These are phyloP conservation scores for Chrysanthemum lavandulifolium DNA, from an alignment of 129 eudicot genomes.

Conservation along the genomic window DNA sequence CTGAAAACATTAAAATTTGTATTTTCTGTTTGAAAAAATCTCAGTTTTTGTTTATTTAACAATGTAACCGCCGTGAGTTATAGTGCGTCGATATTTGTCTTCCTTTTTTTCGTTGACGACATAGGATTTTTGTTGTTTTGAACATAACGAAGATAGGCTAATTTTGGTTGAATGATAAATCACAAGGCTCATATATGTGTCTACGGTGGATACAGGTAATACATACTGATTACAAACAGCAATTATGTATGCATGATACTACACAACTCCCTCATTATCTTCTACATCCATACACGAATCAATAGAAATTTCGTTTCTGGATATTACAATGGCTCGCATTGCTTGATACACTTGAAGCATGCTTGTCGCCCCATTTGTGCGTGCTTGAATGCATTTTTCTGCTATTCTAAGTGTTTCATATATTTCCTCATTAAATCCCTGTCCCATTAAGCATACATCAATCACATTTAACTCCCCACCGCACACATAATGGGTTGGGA, in stretches of 20 bases:
- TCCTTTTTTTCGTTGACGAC: no score
- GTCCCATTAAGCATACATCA: constrained; percentile 17
- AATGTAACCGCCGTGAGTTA: no score
- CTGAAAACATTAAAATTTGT: no score
- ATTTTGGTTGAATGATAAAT: no score
- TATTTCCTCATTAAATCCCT: constrained; percentile 29
- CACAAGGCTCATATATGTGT: no score
- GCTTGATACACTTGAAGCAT: constrained; percentile 33
- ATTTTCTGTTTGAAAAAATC: no score
- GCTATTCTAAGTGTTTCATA: constrained; percentile 16
- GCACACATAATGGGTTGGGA: not conserved
- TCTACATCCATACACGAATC: not conserved
- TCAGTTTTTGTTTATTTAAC: no score
- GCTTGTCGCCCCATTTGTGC: constrained; percentile 11
- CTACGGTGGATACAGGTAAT: no score
- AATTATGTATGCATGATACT: not conserved
- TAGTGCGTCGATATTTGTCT: no score
- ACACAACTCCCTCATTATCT: not conserved
- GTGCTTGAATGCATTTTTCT: constrained; percentile 22
- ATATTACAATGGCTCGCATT: constrained; percentile 26
- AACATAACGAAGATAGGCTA: no score
- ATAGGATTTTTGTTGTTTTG: no score
- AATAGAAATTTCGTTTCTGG: constrained; percentile 18
- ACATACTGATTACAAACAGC: no score
- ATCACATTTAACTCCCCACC: not conserved